These are phyloP conservation scores for Sideroxylon spinosum DNA, from an alignment of 179 eudicot species.

Conservation along the genomic window DNA sequence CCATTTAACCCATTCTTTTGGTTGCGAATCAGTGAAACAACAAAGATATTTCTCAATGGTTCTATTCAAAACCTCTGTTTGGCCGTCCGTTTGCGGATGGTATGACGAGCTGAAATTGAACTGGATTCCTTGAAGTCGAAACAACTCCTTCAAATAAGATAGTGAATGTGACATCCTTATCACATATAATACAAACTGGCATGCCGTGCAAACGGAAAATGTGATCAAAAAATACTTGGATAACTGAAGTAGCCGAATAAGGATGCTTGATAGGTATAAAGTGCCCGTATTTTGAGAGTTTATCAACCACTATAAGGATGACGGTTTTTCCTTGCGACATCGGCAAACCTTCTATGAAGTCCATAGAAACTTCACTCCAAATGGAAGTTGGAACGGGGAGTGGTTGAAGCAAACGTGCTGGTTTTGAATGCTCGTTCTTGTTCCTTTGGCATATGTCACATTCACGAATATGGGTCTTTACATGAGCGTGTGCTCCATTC, in stretches of 20 bases:
- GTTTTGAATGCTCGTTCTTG: not conserved
- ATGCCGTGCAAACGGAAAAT: not conserved
- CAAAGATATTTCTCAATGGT: no score
- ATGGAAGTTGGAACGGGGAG: not conserved
- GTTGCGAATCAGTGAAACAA: no score
- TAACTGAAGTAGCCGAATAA: not conserved
- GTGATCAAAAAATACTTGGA: not conserved
- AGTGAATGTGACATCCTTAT: no score
- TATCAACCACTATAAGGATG: not conserved
- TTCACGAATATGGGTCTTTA: not conserved
- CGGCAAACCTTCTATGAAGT: not conserved
- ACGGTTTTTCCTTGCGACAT: not conserved
- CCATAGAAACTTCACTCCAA: not conserved
- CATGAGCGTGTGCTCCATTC: not conserved
- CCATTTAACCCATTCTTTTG: no score
- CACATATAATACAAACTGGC: not conserved
- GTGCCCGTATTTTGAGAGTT: not conserved
- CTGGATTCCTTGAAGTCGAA: no score
- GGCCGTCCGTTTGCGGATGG: no score
- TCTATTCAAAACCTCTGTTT: no score
- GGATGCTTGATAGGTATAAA: not conserved
- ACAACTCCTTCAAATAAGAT: no score
- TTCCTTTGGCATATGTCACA: not conserved
- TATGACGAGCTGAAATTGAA: no score
- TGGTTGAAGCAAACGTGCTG: not conserved